Percentiles rank a stretch among this genome's conserved stretches.
Conservation (phyloP, 768 basidiomycete genomes). For the Hygrocybe punicea region DNA sequence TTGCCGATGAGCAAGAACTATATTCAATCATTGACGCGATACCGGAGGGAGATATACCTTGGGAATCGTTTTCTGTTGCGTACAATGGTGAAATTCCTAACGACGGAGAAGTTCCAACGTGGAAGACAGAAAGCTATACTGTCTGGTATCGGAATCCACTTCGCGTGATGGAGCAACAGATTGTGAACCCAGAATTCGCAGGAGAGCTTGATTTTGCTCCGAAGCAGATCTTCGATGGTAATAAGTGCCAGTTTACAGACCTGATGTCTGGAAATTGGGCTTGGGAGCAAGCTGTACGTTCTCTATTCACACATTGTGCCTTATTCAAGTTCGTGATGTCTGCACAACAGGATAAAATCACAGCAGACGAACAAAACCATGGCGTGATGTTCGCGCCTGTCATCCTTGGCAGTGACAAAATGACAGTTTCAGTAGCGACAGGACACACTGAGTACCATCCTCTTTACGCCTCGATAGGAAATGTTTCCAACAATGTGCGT, state of each 20-base stretch:
- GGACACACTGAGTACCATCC: slow-evolving; percentile 38
- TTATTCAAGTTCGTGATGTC: background rate
- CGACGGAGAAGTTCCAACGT: slow-evolving; percentile 23
- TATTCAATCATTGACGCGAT: slow-evolving; percentile 26
- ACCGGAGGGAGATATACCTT: slow-evolving; percentile 21
- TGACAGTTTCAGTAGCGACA: slow-evolving; percentile 36
- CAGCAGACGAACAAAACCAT: slow-evolving; percentile 17
- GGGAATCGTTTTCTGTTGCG: slow-evolving; percentile 21
- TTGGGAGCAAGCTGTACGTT: background rate
- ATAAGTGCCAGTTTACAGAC: slow-evolving; percentile 27
- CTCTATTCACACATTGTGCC: slow-evolving; percentile 10
- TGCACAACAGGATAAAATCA: slow-evolving; percentile 24
- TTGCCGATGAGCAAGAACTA: slow-evolving; percentile 18
- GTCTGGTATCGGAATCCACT: background rate
- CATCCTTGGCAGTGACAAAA: slow-evolving; percentile 40
- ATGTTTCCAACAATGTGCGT: slow-evolving; percentile 30
- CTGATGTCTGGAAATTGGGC: slow-evolving; percentile 32
- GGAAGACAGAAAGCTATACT: slow-evolving; percentile 21
- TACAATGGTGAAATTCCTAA: slow-evolving; percentile 16
- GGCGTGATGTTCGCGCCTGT: slow-evolving; percentile 32
- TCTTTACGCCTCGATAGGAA: slow-evolving; percentile 32
- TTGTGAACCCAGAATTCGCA: slow-evolving; percentile 36
- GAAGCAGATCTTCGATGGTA: slow-evolving; percentile 22
- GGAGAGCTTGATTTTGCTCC: slow-evolving; percentile 33
- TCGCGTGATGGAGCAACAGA: background rate